These are phyloP conservation scores for Erythrobasidium yunnanense DNA, from an alignment of 768 basidiomycete species.

Conservation along the genomic window DNA sequence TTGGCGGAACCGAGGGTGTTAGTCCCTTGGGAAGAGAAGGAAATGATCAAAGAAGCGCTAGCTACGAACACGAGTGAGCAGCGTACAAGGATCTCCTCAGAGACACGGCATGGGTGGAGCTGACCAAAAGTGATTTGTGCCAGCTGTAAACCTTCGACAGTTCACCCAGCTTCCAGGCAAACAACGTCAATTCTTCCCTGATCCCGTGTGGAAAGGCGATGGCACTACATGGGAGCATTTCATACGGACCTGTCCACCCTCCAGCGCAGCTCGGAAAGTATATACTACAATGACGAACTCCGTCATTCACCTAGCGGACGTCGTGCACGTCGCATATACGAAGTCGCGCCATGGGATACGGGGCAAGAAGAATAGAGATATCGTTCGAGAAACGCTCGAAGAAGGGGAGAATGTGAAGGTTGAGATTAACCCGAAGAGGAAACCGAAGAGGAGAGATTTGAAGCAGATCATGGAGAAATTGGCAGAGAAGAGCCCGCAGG, in stretches of 20 bases:
- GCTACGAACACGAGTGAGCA: conserved; percentile 7
- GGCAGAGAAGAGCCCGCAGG: too few species aligned
- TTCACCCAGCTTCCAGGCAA: conserved; percentile 2
- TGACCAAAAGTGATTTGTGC: neutral
- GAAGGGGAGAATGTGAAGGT: conserved; percentile 8
- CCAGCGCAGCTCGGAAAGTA: neutral
- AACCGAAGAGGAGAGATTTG: too few species aligned
- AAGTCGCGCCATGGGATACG: neutral
- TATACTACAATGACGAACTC: conserved; percentile 17
- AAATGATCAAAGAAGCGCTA: conserved; percentile 9
- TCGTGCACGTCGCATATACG: conserved; percentile 16
- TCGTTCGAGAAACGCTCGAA: conserved; percentile 3
- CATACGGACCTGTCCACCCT: conserved; percentile 21
- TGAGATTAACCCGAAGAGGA: conserved; percentile 1
- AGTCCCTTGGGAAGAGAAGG: conserved; percentile 23
- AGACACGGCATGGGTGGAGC: neutral
- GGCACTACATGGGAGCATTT: conserved; percentile 24
- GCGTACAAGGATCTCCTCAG: neutral
- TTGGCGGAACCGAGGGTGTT: conserved; percentile 27
- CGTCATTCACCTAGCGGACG: conserved; percentile 24
- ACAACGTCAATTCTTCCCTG: conserved; percentile 20
- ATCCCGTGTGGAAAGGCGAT: conserved; percentile 25
- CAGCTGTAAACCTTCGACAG: conserved; percentile 20
- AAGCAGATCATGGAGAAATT: too few species aligned
- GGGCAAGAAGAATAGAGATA: neutral